Evolutionary conservation across 2,329 filamentous ascomycete species (phyloP).

Genomic region (Pseudogymnoascus sp.): DNA sequence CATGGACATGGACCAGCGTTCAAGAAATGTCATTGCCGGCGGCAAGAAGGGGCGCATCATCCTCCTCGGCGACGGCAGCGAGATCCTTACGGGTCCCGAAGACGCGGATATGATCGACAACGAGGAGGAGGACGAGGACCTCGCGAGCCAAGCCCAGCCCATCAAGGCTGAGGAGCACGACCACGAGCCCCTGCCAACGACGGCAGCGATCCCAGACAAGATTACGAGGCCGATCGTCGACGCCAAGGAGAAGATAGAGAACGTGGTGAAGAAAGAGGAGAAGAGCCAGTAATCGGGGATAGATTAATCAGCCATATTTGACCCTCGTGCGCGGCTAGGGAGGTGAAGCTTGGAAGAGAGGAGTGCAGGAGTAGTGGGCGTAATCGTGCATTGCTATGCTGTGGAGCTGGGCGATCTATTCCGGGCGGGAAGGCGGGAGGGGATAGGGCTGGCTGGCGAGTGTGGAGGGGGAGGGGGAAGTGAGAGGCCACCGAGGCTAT

Average conservation of each 20-base stretch:
- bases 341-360: background rate
- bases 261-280: background rate
- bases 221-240: background rate
- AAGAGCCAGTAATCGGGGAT: background rate
- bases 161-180: conserved; percentile 47
- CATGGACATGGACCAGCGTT: conserved; percentile 56
- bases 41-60: conserved; percentile 79
- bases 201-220: background rate
- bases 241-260: conserved; percentile 1
- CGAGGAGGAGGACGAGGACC: conserved; percentile 76
- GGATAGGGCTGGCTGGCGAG: background rate
- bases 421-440: background rate
- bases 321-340: background rate
- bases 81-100: conserved; percentile 80
- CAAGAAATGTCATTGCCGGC: conserved; percentile 43
- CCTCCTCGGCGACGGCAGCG: conserved; percentile 88
- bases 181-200: background rate
- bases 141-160: conserved; percentile 63
- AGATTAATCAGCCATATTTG: background rate
- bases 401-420: background rate
- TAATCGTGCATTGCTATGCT: background rate
- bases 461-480: background rate
- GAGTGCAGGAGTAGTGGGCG: background rate
- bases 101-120: conserved; percentile 94
- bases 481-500: background rate